phyloP scores from a whole-genome alignment of 2,329 filamentous ascomycete genomes.

The Fusarium abutilonis region DNA sequence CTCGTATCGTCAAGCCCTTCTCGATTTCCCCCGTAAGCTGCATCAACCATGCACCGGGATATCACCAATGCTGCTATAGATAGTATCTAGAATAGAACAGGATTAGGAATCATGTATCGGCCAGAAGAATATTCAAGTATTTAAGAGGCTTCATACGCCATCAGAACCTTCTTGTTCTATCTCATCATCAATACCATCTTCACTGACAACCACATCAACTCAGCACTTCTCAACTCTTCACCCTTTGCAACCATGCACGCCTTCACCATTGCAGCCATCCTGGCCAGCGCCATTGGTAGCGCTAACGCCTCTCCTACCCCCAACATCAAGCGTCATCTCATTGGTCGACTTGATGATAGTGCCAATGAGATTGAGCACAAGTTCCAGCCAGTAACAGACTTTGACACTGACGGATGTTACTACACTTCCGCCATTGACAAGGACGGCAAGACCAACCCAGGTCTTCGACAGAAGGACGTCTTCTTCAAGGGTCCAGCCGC shows the following conservation, averaged over 20 bases:
- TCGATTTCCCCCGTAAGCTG: no score
- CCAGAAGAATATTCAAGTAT: no score
- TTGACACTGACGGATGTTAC: constrained; percentile 55
- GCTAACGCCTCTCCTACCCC: neutral
- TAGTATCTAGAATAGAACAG: no score
- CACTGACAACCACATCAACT: no score
- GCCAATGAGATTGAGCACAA: constrained; percentile 50
- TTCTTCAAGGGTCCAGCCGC: constrained; percentile 11
- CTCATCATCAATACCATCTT: no score
- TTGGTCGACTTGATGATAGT: constrained; percentile 27
- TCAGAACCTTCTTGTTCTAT: no score
- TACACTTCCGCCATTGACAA: constrained; percentile 57
- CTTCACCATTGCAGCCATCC: neutral
- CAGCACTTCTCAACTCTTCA: no score
- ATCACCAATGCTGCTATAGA: no score
- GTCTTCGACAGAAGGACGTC: constrained; percentile 2
- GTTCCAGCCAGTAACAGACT: constrained; percentile 53
- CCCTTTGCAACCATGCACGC: neutral
- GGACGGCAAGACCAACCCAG: constrained; percentile 47
- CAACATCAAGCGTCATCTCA: constrained; percentile 14
- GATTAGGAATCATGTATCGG: no score
- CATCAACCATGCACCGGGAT: no score
- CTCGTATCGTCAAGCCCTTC: no score
- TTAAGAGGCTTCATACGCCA: no score
- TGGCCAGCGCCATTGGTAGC: neutral